Evolutionary conservation across 1,284 basidiomycete species (phyloP), one percentile per base, ranked within the genome.

Genomic region (Kalmanozyma brasiliensis): DNA sequence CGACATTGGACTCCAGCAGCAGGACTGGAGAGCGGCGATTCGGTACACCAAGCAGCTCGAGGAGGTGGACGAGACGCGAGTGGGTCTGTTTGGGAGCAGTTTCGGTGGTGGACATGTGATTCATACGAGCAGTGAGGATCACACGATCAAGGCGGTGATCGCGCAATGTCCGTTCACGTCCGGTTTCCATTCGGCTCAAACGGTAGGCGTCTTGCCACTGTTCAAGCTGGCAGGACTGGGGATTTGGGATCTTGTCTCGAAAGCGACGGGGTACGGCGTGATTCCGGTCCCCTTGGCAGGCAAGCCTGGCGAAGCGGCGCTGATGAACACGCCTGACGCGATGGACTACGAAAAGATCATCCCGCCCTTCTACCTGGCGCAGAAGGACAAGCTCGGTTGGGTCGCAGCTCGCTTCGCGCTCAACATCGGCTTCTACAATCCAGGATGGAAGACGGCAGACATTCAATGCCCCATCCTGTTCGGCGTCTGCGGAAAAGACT

Each of bases 81-180:
- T 79, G 14, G 78, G 64, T 8, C 45, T 77, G 20, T 78, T 76
- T 42, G 76, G 75, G 0, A 67, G 55, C 13, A 70, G 61, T 19
- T 79, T 79, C 49, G 66, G 73, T 5, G 78, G 78, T n/a, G 76
- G 73, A 0, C 74, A 79, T 56, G 75, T 67, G 2, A 75, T 79
- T 19, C 47, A 42, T 16, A 37, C 72, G 11, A 73, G 76, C 0
- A 67, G 70, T 0, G 47, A 53, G 8, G 63, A 79, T 6, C 35
- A 51, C 46, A 46, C 51, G 23, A 60, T 78, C 38, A 71, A 60
- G 24, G 75, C 74, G 4, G 65, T 37, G 13, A 69, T 79, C 23
- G 49, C 58, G 19, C 78, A 78, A 42, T 79, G 78, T 45, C 78
- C 78, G 10, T 79, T 78, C 36, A 79, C 78, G 9, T 47, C 51